These are phyloP conservation scores for Lathyrus sativus DNA, from an alignment of 306 rosid species.

Conservation along the genomic window DNA sequence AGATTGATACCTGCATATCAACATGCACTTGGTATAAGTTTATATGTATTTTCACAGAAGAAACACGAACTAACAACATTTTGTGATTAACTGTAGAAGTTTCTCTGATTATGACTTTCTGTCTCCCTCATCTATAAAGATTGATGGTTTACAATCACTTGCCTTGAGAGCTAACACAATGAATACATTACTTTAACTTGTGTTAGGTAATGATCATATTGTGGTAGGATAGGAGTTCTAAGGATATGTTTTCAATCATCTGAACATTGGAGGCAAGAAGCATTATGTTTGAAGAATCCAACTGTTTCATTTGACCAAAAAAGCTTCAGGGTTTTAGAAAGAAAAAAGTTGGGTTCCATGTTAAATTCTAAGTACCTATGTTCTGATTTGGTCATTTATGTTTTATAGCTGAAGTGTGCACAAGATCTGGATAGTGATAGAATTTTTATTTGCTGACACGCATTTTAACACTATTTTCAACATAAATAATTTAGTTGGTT, in stretches of 20 bases:
- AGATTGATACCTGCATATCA: conserved; percentile 10
- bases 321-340: too few species aligned
- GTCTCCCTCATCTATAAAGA: not conserved
- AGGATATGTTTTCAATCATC: not conserved
- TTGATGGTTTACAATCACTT: not conserved
- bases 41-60: not conserved
- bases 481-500: too few species aligned
- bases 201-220: too few species aligned
- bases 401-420: too few species aligned
- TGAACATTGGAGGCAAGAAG: not conserved
- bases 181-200: too few species aligned
- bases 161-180: not conserved
- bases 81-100: not conserved
- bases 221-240: not conserved
- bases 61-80: not conserved
- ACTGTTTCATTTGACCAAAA: not conserved
- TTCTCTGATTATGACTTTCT: not conserved
- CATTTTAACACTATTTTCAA: too few species aligned
- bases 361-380: too few species aligned
- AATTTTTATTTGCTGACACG: too few species aligned
- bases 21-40: not conserved
- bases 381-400: too few species aligned
- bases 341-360: too few species aligned
- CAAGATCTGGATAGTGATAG: too few species aligned
- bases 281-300: not conserved